Conservation (phyloP, 352 stramenopile species). For the Globisporangium emineosum region DNA sequence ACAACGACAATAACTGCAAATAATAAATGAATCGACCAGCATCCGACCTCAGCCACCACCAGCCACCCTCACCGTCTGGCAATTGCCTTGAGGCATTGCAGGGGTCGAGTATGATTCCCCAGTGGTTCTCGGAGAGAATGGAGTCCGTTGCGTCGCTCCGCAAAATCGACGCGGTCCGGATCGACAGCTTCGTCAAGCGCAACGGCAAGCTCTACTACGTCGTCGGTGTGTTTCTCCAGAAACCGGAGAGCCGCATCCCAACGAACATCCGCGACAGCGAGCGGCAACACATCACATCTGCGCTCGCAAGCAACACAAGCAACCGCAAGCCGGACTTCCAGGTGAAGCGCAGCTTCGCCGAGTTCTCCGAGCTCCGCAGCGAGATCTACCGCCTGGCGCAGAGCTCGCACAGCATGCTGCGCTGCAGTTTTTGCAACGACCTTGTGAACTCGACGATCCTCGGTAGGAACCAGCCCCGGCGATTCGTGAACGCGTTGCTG, state of each 20-base stretch:
- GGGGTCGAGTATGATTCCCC: neutral
- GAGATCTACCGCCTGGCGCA: slow-evolving; percentile 3
- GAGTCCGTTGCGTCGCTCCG: slow-evolving; percentile 2
- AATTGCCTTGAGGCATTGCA: slow-evolving; percentile 1
- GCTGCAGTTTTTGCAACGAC: slow-evolving; percentile 9
- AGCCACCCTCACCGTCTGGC: neutral
- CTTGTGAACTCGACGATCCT: slow-evolving; percentile 7
- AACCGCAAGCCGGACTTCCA: slow-evolving; percentile 10
- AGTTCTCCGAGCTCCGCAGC: slow-evolving; percentile 11
- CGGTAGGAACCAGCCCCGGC: slow-evolving; percentile 1
- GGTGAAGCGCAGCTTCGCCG: slow-evolving; percentile 6
- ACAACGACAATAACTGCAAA: too few species aligned
- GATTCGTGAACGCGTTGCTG: slow-evolving; percentile 9
- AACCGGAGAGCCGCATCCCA: slow-evolving; percentile 8
- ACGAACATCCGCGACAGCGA: slow-evolving; percentile 4
- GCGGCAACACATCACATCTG: neutral
- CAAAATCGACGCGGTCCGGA: slow-evolving; percentile 6
- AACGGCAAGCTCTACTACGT: slow-evolving; percentile 1
- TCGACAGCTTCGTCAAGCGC: slow-evolving; percentile 3
- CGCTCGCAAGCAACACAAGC: neutral
- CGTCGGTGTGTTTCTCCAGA: slow-evolving; percentile 7
- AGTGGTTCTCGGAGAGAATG: slow-evolving; percentile 3
- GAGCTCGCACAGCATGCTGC: slow-evolving; percentile 5
- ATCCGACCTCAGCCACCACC: neutral
- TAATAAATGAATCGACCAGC: too few species aligned